Evolutionary conservation across 2,329 filamentous ascomycete species (phyloP).

Genomic region (Colletotrichum simmondsii): DNA sequence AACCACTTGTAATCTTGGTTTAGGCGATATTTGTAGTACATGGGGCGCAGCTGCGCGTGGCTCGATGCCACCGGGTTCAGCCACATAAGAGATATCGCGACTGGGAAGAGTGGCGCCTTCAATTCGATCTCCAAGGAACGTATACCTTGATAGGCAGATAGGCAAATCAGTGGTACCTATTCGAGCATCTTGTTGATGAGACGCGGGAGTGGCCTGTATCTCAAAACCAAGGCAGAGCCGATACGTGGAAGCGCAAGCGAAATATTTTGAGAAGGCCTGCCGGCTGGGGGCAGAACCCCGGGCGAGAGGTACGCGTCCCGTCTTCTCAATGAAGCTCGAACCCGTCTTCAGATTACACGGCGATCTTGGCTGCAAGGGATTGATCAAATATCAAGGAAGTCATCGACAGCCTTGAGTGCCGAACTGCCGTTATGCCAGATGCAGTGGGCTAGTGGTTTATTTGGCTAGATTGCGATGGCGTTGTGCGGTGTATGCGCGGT

Average conservation of each 20-base stretch:
- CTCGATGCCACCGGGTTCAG: background rate
- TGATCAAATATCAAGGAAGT: constrained; percentile 10
- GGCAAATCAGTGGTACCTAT: background rate
- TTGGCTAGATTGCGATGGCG: constrained; percentile 3
- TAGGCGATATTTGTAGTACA: background rate
- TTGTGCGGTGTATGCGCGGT: background rate
- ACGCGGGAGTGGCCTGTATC: background rate
- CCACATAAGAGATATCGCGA: constrained; percentile 12
- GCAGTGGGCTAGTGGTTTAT: background rate
- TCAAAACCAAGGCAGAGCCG: constrained; percentile 20
- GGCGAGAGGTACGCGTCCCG: background rate
- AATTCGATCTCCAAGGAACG: too few relatives aligned
- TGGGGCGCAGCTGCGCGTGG: constrained; percentile 1
- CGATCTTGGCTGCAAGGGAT: constrained; percentile 24
- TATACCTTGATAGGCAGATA: background rate
- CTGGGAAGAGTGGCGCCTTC: background rate
- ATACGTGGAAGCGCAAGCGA: constrained; percentile 11
- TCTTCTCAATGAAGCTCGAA: background rate
- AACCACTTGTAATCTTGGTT: constrained; percentile 12
- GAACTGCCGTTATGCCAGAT: constrained; percentile 4
- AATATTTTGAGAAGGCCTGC: constrained; percentile 1
- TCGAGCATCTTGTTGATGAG: background rate
- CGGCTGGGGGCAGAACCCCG: background rate
- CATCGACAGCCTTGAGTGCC: background rate
- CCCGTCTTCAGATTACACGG: background rate